phyloP scores from a whole-genome alignment of 2,329 filamentous ascomycete species.

The Orbilia ellipsospora region DNA sequence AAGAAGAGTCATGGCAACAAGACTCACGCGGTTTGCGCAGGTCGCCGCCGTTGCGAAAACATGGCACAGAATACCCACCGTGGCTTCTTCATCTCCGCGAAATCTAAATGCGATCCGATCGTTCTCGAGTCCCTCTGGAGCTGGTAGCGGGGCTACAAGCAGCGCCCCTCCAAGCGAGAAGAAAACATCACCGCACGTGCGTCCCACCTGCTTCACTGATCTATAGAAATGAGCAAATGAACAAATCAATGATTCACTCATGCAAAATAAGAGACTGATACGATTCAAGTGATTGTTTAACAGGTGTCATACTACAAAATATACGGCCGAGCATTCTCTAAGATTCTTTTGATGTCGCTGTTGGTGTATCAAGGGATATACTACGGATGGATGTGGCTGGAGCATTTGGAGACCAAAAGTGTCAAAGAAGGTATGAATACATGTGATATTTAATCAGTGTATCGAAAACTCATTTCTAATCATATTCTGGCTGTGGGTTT shows the following conservation, averaged over 20 bases:
- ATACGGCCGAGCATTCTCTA: constrained; percentile 78
- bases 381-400: constrained; percentile 78
- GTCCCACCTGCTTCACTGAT: constrained; percentile 9
- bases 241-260: not conserved
- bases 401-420: constrained; percentile 74
- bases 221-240: not conserved
- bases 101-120: constrained; percentile 5
- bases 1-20: constrained; percentile 38
- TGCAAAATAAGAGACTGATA: constrained; percentile 3
- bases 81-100: constrained; percentile 2
- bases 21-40: constrained; percentile 38
- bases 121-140: constrained; percentile 24
- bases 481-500: not conserved
- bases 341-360: constrained; percentile 78
- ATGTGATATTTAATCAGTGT: not conserved
- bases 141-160: constrained; percentile 17
- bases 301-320: constrained; percentile 78
- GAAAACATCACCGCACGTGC: constrained; percentile 52
- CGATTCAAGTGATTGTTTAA: constrained; percentile 7
- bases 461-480: not conserved
- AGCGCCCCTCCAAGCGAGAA: constrained; percentile 12
- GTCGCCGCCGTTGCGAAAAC: constrained; percentile 6
- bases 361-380: constrained; percentile 83
- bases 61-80: constrained; percentile 8
- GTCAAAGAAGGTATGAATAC: constrained; percentile 68